A percentile compares a stretch with the other conserved stretches of the same genome.
Conservation (phyloP, 495 filamentous ascomycete species). For the Entonaema liquescens region DNA sequence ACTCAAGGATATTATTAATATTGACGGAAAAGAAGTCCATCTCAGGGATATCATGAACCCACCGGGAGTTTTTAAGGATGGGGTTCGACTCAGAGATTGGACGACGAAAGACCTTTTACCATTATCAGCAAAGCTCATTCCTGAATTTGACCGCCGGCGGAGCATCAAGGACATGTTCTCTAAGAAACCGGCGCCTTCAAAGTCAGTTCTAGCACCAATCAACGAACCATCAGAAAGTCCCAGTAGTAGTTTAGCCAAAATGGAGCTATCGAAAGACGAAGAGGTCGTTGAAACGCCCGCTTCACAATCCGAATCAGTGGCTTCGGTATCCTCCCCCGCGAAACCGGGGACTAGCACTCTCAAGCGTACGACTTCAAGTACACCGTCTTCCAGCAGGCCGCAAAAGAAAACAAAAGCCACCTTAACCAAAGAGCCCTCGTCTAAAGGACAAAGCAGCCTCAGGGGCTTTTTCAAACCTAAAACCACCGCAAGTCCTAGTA, state of each 20-base stretch:
- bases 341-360: constrained; percentile 31
- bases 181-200: constrained; percentile 53
- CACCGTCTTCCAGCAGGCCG: constrained; percentile 40
- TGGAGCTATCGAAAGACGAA: neutral
- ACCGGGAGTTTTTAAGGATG: constrained; percentile 74
- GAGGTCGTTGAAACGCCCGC: constrained; percentile 4
- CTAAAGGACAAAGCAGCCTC: constrained; percentile 75
- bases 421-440: constrained; percentile 46
- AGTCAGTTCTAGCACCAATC: constrained; percentile 18
- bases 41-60: constrained; percentile 85
- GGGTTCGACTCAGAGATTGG: constrained; percentile 73
- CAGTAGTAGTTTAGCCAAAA: constrained; percentile 4
- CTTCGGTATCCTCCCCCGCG: constrained; percentile 29
- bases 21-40: constrained; percentile 59
- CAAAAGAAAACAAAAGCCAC: constrained; percentile 53
- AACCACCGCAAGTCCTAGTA: constrained; percentile 17
- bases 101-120: constrained; percentile 70
- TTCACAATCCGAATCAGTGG: constrained; percentile 27
- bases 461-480: constrained; percentile 85
- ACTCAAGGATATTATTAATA: constrained; percentile 69
- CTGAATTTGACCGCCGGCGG: constrained; percentile 84
- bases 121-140: constrained; percentile 81
- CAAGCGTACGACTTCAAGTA: constrained; percentile 49
- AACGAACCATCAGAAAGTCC: constrained; percentile 26
- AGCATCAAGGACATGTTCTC: constrained; percentile 95